phyloP scores from a whole-genome alignment of 2,329 filamentous ascomycete species.

The Penicillium janthinellum region DNA sequence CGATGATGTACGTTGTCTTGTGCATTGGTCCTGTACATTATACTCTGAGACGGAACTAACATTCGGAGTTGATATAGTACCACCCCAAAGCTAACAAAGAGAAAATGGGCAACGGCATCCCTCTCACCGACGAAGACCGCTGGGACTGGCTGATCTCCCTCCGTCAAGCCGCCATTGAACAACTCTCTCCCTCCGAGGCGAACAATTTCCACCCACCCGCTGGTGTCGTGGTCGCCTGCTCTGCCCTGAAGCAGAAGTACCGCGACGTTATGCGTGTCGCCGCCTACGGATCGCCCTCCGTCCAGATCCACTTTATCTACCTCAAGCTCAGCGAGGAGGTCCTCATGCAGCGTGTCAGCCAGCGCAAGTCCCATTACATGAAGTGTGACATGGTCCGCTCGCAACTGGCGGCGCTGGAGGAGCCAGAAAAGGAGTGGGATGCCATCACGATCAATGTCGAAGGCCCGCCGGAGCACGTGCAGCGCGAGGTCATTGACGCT shows the following conservation, averaged over 20 bases:
- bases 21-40: background rate
- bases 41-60: conserved; percentile 14
- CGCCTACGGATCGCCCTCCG: conserved; percentile 70
- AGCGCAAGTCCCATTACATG: conserved; percentile 88
- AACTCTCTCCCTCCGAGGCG: conserved; percentile 44
- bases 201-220: conserved; percentile 55
- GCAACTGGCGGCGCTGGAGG: conserved; percentile 86
- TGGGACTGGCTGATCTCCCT: conserved; percentile 94
- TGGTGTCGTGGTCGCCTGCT: conserved; percentile 94
- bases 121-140: conserved; percentile 87
- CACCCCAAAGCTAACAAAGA: conserved; percentile 70
- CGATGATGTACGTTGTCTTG: conserved; percentile 65
- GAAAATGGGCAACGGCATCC: conserved; percentile 84
- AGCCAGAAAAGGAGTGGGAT: conserved; percentile 73
- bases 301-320: conserved; percentile 91
- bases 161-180: conserved; percentile 63
- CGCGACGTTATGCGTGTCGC: conserved; percentile 85
- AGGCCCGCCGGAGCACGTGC: conserved; percentile 58
- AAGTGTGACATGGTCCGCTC: conserved; percentile 92
- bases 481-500: conserved; percentile 59
- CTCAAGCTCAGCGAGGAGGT: conserved; percentile 75
- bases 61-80: conserved; percentile 36
- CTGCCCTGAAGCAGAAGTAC: conserved; percentile 95
- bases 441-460: conserved; percentile 68
- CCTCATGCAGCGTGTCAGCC: conserved; percentile 72